A percentile compares a stretch with the other conserved stretches of the same genome.
These are phyloP conservation scores for Aspergillus piperis DNA, from an alignment of 2,329 filamentous ascomycete genomes.

Conservation along the genomic window DNA sequence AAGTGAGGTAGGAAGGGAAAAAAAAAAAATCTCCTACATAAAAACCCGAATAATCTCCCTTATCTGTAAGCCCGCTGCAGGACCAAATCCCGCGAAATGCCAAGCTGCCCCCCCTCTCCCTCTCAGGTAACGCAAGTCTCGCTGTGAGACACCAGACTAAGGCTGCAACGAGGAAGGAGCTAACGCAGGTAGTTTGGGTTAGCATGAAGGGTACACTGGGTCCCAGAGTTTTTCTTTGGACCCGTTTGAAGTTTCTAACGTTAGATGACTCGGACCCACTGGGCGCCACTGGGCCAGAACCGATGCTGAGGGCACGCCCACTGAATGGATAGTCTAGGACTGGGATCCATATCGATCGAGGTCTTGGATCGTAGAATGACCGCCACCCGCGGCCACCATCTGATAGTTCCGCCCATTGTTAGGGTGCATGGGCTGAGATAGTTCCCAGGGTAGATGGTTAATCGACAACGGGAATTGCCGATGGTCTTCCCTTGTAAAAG, in stretches of 20 bases:
- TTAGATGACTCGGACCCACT: background rate
- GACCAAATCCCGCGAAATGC: background rate
- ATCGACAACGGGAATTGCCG: no score
- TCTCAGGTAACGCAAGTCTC: background rate
- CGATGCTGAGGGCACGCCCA: background rate
- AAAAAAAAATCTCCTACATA: background rate
- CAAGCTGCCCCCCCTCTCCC: background rate
- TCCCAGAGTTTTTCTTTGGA: constrained; percentile 3
- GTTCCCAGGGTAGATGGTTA: background rate
- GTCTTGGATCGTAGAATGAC: background rate
- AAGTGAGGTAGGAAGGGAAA: background rate
- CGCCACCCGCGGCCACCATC: background rate
- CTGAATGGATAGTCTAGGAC: background rate
- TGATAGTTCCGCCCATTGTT: background rate
- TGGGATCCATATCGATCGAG: background rate
- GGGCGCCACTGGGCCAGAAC: background rate
- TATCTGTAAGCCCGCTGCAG: background rate
- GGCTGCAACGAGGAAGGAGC: background rate
- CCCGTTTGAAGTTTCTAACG: constrained; percentile 3
- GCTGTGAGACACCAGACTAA: background rate
- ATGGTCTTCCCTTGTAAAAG: no score
- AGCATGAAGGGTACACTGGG: background rate
- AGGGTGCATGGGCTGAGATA: background rate
- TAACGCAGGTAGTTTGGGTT: constrained; percentile 3
- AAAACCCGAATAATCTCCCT: no score